A percentile compares a stretch with the other conserved stretches of the same genome.
These are phyloP conservation scores for Schizophyllum amplum DNA, from an alignment of 1,284 basidiomycete species.

Conservation along the genomic window DNA sequence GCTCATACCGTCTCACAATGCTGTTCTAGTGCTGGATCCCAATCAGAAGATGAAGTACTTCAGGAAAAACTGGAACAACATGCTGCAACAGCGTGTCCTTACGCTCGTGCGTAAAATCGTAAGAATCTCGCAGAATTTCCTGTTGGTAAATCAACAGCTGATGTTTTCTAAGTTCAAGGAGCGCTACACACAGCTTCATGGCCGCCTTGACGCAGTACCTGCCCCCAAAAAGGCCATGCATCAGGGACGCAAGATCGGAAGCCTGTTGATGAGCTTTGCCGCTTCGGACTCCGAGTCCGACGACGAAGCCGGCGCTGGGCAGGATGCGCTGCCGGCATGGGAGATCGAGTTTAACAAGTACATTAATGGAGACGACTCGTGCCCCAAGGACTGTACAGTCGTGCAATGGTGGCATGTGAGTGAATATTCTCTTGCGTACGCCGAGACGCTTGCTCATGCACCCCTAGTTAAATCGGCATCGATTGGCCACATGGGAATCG, in stretches of 20 bases:
- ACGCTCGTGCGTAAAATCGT: no score
- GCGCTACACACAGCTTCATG: not conserved
- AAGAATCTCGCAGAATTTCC: not conserved
- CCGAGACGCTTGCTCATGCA: not conserved
- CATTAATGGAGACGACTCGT: slow-evolving; percentile 9
- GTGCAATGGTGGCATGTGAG: slow-evolving; percentile 18
- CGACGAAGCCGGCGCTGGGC: not conserved
- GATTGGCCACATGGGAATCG: slow-evolving; percentile 24
- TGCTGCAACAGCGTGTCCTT: slow-evolving; percentile 12
- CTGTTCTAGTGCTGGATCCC: slow-evolving; percentile 21
- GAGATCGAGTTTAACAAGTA: not conserved
- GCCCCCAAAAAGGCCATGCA: not conserved
- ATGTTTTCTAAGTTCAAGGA: slow-evolving; percentile 12
- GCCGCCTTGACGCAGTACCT: not conserved
- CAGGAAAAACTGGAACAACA: slow-evolving; percentile 19
- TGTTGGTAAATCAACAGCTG: slow-evolving; percentile 14
- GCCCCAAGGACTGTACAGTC: slow-evolving; percentile 14
- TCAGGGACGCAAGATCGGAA: not conserved
- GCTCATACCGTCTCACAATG: not conserved
- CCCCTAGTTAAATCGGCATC: slow-evolving; percentile 16
- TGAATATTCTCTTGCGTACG: not conserved
- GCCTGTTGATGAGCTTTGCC: slow-evolving; percentile 1
- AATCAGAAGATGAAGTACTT: slow-evolving; percentile 18
- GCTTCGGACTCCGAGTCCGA: slow-evolving; percentile 7
- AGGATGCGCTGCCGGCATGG: not conserved